Evolutionary conservation across 2,329 filamentous ascomycete species (phyloP), one percentile per base, ranked within the genome.

Genomic region (Fusarium sp.): DNA sequence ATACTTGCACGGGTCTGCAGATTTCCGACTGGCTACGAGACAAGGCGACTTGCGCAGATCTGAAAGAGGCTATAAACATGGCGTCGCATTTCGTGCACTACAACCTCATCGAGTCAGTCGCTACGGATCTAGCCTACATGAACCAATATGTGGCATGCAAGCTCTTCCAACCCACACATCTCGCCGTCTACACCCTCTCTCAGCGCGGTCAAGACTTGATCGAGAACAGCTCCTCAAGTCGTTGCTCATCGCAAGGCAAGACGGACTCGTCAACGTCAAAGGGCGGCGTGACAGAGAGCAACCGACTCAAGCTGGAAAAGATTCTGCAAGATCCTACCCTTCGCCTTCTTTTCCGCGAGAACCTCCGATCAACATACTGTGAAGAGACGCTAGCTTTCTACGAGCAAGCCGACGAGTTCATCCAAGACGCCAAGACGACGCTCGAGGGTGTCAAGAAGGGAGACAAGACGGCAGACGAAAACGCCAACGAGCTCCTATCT

Each of bases 381-480:
- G 96, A 98, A 82, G 96, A 99, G 87, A 98, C 98, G 78, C 82
- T 98, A 67, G 94, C 95, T 0, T 99, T 99, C 84, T 98, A 98
- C 81, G 87, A 97, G 61, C 96, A 98, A 78, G 96, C 98, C 6
- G 93, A 94, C 64, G 94, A 97, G 73, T 98, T 98, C 80, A 89
- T 94, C 24, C 86, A 87, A 56, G 88, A 90, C 62, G 94, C 93
- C 81, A 89, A 89, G 71, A 79, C 83, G 29, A 92, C 92, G 3
- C 92, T 76, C 1, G 73, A 85, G 11, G 89, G 88, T 14, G 91
- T 93, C 64, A 88, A 89, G 78, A 89, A 87, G 78, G 90, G 91
- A 58, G 89, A 88, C 75, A 85, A 90, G 47, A 88, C 88, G 34
- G 87, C 88, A 65, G 90, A 96, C 75, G 95, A 98, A 80, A 90